Evolutionary conservation across 179 eudicot species (phyloP).

Genomic region (Beta macrorhiza): DNA sequence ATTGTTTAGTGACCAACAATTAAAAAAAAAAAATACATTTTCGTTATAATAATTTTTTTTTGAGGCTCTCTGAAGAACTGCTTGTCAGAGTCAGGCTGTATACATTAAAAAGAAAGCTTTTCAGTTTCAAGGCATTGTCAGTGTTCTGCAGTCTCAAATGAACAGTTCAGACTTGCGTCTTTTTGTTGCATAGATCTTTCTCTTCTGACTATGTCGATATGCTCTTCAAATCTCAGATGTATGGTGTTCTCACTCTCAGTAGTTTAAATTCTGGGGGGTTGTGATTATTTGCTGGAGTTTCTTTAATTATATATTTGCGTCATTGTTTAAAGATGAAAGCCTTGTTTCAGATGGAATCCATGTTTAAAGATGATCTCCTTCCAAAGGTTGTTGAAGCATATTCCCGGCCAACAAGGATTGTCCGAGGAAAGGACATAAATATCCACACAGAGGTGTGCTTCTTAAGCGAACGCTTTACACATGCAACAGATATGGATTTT

Average conservation of each 20-base stretch:
- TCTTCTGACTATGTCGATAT: not conserved
- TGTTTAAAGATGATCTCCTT: constrained; percentile 68
- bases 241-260: not conserved
- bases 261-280: not conserved
- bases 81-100: not conserved
- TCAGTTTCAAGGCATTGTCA: not conserved
- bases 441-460: constrained; percentile 53
- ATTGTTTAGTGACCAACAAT: not conserved
- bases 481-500: not conserved
- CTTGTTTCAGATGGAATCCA: constrained; percentile 63
- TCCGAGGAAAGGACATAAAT: constrained; percentile 79
- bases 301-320: not conserved
- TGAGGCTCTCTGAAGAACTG: not conserved
- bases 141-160: not conserved
- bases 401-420: constrained; percentile 96
- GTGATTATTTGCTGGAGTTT: not conserved
- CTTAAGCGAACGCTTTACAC: constrained; percentile 4
- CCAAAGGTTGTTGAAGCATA: constrained; percentile 89
- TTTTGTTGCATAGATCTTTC: not conserved
- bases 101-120: not conserved
- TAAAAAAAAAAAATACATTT: too few relatives aligned
- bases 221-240: not conserved
- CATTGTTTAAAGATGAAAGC: not conserved
- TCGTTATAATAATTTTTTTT: too few relatives aligned
- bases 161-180: too few relatives aligned